A percentile compares a stretch with the other conserved stretches of the same genome.
Conservation (phyloP, 2,329 filamentous ascomycete species). For the Capronia epimyces region DNA sequence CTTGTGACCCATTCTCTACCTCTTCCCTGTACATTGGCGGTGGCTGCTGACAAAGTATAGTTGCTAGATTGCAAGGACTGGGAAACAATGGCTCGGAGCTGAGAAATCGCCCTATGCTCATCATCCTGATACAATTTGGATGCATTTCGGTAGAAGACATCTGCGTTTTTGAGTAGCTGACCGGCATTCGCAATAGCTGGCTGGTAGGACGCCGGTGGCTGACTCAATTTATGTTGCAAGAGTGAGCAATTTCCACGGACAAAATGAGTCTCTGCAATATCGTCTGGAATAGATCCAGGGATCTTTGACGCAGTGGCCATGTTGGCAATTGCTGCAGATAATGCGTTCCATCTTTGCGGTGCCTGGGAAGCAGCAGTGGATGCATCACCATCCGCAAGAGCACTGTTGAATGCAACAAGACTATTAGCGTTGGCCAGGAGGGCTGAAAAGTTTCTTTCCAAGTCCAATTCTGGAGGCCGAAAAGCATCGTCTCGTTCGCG, state of each 20-base stretch:
- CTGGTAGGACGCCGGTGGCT: slow-evolving; percentile 40
- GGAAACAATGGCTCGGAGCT: slow-evolving; percentile 11
- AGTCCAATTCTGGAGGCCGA: slow-evolving; percentile 34
- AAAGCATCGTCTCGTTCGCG: slow-evolving; percentile 41
- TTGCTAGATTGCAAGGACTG: slow-evolving; percentile 9
- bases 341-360: slow-evolving; percentile 48
- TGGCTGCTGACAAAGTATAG: slow-evolving; percentile 2
- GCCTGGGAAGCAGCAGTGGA: slow-evolving; percentile 31
- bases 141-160: slow-evolving; percentile 54
- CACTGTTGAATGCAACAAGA: slow-evolving; percentile 50
- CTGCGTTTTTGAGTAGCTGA: slow-evolving; percentile 51
- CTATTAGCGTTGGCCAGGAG: slow-evolving; percentile 54
- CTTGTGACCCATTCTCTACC: slow-evolving; percentile 19
- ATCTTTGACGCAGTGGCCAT: slow-evolving; percentile 50
- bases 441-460: slow-evolving; percentile 44
- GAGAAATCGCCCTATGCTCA: slow-evolving; percentile 19
- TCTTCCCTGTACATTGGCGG: not conserved
- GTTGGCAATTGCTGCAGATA: slow-evolving; percentile 48
- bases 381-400: slow-evolving; percentile 36
- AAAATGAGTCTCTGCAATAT: slow-evolving; percentile 50
- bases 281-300: slow-evolving; percentile 40
- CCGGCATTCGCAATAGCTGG: slow-evolving; percentile 42
- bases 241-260: slow-evolving; percentile 53
- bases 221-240: slow-evolving; percentile 48
- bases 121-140: slow-evolving; percentile 32